Evolutionary conservation across 2,329 filamentous ascomycete species (phyloP).

Genomic region (Botrytis medusae): DNA sequence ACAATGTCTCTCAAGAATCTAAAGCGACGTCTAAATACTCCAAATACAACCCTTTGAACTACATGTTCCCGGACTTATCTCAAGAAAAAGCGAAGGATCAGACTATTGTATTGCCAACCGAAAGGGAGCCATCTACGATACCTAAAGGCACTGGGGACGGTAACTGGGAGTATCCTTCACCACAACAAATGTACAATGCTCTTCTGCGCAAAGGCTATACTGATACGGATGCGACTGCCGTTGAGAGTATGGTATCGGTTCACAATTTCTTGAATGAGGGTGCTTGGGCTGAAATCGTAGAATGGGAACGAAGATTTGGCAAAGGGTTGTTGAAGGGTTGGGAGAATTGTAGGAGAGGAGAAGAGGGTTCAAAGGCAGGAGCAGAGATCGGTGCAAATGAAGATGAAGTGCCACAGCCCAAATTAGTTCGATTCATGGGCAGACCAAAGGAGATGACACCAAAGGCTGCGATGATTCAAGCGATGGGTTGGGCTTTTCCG

Average conservation of each 20-base stretch:
- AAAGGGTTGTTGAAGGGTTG: slow-evolving; percentile 71
- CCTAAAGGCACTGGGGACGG: slow-evolving; percentile 76
- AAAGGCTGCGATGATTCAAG: slow-evolving; percentile 81
- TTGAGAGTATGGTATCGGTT: slow-evolving; percentile 95
- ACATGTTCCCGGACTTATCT: slow-evolving; percentile 87
- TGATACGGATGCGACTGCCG: slow-evolving; percentile 88
- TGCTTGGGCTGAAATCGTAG: slow-evolving; percentile 91
- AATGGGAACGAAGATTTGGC: slow-evolving; percentile 86
- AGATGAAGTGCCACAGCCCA: slow-evolving; percentile 60
- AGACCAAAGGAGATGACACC: slow-evolving; percentile 87
- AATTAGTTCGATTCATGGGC: slow-evolving; percentile 83
- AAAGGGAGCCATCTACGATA: slow-evolving; percentile 83
- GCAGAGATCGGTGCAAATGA: slow-evolving; percentile 51
- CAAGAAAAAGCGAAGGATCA: slow-evolving; percentile 77
- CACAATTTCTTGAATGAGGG: slow-evolving; percentile 99
- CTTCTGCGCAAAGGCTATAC: slow-evolving; percentile 94
- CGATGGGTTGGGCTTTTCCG: slow-evolving; percentile 77
- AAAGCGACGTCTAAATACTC: slow-evolving; percentile 53
- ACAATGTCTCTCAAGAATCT: slow-evolving; percentile 30
- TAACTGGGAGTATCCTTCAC: slow-evolving; percentile 97
- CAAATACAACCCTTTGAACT: slow-evolving; percentile 81
- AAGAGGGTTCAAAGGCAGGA: slow-evolving; percentile 56
- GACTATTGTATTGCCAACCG: slow-evolving; percentile 69
- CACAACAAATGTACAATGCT: slow-evolving; percentile 99
- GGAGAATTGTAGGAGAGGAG: slow-evolving; percentile 71